phyloP scores from a whole-genome alignment of 225 moss, liverwort and hornwort genomes.

The Neckera pumila region DNA sequence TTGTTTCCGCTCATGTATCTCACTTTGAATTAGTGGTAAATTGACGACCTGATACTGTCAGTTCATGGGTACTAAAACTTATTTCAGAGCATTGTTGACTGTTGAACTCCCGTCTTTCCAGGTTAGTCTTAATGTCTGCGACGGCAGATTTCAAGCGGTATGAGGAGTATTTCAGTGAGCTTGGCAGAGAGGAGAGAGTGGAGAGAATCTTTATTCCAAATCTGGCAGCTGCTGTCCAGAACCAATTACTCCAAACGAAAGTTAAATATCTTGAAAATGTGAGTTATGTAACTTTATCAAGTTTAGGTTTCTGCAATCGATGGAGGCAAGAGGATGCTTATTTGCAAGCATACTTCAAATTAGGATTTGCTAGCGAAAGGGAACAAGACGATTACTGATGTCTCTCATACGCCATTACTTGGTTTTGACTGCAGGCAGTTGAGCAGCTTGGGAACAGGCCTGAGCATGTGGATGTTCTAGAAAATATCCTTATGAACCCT shows the following conservation, averaged over 20 bases:
- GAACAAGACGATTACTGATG: neutral
- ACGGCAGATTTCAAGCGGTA: constrained; percentile 53
- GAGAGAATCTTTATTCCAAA: constrained; percentile 52
- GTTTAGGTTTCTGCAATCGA: neutral
- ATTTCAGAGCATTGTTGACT: neutral
- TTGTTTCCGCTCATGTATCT: neutral
- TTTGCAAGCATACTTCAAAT: neutral
- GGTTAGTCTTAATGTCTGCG: constrained; percentile 71
- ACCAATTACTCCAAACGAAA: constrained; percentile 37
- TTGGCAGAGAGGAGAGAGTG: constrained; percentile 37
- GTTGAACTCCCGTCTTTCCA: neutral
- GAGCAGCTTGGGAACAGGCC: constrained; percentile 33
- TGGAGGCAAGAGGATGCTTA: neutral
- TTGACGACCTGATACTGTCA: neutral
- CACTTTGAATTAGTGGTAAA: neutral
- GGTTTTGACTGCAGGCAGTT: constrained; percentile 19
- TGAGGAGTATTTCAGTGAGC: constrained; percentile 54
- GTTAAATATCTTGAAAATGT: constrained; percentile 56
- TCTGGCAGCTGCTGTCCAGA: constrained; percentile 23
- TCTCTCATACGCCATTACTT: neutral
- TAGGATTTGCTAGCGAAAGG: neutral
- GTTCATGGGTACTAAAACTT: neutral
- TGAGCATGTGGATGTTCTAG: constrained; percentile 18
- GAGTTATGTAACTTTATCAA: neutral
- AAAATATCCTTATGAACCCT: neutral